Base-by-base conservation (phyloP, 495 filamentous ascomycete species). In the Amniculicola lignicola region DNA sequence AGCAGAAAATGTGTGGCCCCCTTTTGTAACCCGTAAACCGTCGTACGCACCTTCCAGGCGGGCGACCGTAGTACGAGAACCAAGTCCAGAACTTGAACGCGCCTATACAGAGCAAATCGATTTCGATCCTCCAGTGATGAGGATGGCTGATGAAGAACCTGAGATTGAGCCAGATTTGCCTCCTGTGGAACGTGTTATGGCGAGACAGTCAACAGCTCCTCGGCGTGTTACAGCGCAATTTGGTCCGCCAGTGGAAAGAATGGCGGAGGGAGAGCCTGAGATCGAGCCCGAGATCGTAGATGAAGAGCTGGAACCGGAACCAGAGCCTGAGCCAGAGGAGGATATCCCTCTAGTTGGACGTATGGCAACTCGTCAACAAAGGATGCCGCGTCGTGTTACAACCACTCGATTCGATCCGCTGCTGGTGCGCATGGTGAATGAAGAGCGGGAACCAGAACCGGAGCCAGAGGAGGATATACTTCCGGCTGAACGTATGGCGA, bases 81-180 rank as follows among this genome's bases (percentile, higher is more conserved):
- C 29, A 7, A 9, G 9, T 33, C 29, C 29, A 33, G 29, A 33
- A 33, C 29, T 33, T 33, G 29, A n/a, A 33, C 29, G 29, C 7
- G n/a, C 29, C 29, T 7, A 7, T 21, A 48, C 42, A n/a, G 52
- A 48, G 42, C 41, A 11, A 12, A 35, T 40, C 16, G 21, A 39
- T 7, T 56, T 39, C 21, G 16, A 49, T 11, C 25, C 45, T 9
- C 45, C 45, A 3, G 45, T 37, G 3, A 36, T 37, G 45, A n/a
- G 45, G 5, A 49, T 49, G 45, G 45, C 45, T 4, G 28, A 36
- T 12, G 27, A 49, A 7, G 45, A 49, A 10, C 21, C 45, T 11
- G 19, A 49, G 31, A 10, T 2, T 19, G 45, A 49, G n/a, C 10
- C 6, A 10, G 45, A 49, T 15, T 31, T 36, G 16, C 16, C 15